Base-by-base conservation (phyloP, 164 flowering plant species). In the Stephania japonica region DNA sequence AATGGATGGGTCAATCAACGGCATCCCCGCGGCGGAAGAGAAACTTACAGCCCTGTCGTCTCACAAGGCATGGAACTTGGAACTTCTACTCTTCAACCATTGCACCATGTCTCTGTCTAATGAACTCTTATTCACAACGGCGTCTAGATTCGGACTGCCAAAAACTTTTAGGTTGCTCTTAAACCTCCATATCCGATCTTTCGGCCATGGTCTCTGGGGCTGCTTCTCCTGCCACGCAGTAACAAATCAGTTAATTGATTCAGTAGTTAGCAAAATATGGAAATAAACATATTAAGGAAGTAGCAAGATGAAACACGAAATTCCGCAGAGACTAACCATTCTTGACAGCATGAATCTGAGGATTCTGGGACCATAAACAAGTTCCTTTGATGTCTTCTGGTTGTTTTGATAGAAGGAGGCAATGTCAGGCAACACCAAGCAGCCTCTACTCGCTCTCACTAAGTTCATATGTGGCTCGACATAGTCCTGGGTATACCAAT, bases 111-210 rank as follows among this genome's bases (percentile, higher is more conserved):
- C 99, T 70, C 72, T 88, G 80, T 91, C 94, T 68, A 96, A 43
- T 1, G 87, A 61, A 23, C 85, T 73, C 25, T 88, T 83, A 62
- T 80, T 80, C 71, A 92, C 11, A 41, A 87, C 83, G 0, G 91
- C 84, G 75, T 96, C 99, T 6, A 96, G 74, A 97, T 92, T 96
- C 2, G 99, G 99, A 76, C 97, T 96, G 70, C 97, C 99, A 69
- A 92, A 70, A 41, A 93, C 77, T 70, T 64, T 85, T 16, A 82
- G 81, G 47, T 75, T 67, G 50, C 78, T 86, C 76, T 87, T 86
- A 78, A 92, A 93, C 23, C 90, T 79, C 99, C 98, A 96, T 76
- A 93, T 91, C 19, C 81, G 83, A 65, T 93, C 94, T 72, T 89
- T 87, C 6, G 97, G 95, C 99, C 99, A 96, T 5, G 91, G 82